phyloP scores from a whole-genome alignment of 495 filamentous ascomycete genomes.

The Cercophora scortea region DNA sequence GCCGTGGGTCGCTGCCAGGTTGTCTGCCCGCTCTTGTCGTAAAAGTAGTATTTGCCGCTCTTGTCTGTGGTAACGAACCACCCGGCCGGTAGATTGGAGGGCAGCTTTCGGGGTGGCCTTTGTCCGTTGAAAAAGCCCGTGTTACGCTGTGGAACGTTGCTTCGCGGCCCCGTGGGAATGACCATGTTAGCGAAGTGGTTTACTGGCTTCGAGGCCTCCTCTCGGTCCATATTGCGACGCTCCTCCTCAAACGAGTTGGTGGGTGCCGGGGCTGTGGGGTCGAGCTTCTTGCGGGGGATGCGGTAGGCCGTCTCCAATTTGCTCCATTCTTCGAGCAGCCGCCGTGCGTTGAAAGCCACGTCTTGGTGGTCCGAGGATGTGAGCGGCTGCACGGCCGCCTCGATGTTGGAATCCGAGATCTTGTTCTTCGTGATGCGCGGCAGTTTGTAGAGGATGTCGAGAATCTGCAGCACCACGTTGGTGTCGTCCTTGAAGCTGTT shows the following conservation, averaged over 20 bases:
- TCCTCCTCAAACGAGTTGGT: constrained; percentile 52
- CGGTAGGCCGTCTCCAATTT: constrained; percentile 88
- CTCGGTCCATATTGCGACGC: constrained; percentile 57
- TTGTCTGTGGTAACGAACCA: constrained; percentile 69
- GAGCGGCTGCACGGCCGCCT: constrained; percentile 68
- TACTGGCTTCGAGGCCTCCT: constrained; percentile 33
- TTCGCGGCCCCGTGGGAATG: constrained; percentile 58
- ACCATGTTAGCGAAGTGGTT: constrained; percentile 28
- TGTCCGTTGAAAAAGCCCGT: constrained; percentile 49
- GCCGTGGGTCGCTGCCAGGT: constrained; percentile 70
- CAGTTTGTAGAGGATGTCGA: constrained; percentile 83
- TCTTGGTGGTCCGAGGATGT: constrained; percentile 61
- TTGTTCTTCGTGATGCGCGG: constrained; percentile 94
- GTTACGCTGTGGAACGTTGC: constrained; percentile 55
- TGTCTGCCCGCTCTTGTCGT: constrained; percentile 62
- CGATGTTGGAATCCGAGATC: constrained; percentile 93
- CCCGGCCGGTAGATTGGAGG: constrained; percentile 58
- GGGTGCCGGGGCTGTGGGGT: constrained; percentile 28
- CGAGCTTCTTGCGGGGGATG: constrained; percentile 70
- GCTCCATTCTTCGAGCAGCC: constrained; percentile 76
- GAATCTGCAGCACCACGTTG: constrained; percentile 80
- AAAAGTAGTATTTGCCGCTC: constrained; percentile 68
- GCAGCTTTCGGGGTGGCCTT: constrained; percentile 44
- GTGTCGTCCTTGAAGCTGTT: constrained; percentile 77
- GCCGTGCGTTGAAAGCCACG: constrained; percentile 61